Evolutionary conservation across 2,329 filamentous ascomycete genomes (phyloP).

Genomic region (Neofusicoccum sp.): DNA sequence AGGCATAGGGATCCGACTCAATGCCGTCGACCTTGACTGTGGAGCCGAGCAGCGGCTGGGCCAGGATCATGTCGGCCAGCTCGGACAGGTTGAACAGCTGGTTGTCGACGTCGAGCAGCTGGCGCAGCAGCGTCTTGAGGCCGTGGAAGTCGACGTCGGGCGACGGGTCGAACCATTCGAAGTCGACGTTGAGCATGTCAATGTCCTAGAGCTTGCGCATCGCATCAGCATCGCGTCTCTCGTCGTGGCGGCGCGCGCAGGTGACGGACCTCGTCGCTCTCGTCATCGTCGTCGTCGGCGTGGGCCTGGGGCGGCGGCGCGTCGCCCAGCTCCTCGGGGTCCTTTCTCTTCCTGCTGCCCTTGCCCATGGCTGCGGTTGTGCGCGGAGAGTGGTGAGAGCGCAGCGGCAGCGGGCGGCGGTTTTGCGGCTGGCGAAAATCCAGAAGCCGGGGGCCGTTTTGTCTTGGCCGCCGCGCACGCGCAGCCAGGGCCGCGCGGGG

Average conservation of each 20-base stretch:
- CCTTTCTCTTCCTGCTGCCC: slow-evolving; percentile 30
- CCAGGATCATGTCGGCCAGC: slow-evolving; percentile 80
- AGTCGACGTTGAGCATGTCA: slow-evolving; percentile 91
- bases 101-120: slow-evolving; percentile 87
- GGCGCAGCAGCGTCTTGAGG: slow-evolving; percentile 82
- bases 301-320: slow-evolving; percentile 30
- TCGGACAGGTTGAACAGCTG: slow-evolving; percentile 83
- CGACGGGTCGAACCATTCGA: slow-evolving; percentile 98
- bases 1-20: slow-evolving; percentile 86
- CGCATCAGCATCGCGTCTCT: slow-evolving; percentile 17
- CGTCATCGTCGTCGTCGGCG: slow-evolving; percentile 33
- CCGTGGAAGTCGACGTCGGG: slow-evolving; percentile 91
- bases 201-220: slow-evolving; percentile 61
- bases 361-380: slow-evolving; percentile 32
- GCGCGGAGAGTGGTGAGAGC: neutral
- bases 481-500: neutral
- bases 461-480: neutral
- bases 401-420: neutral
- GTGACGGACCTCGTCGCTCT: slow-evolving; percentile 32
- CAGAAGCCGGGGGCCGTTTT: neutral
- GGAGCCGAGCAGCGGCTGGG: slow-evolving; percentile 83
- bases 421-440: slow-evolving; percentile 8
- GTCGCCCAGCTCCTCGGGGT: slow-evolving; percentile 35
- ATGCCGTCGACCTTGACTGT: slow-evolving; percentile 97
- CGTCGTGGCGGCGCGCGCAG: slow-evolving; percentile 12